phyloP scores from a whole-genome alignment of 257 asterid species.

The Apocynum venetum region DNA sequence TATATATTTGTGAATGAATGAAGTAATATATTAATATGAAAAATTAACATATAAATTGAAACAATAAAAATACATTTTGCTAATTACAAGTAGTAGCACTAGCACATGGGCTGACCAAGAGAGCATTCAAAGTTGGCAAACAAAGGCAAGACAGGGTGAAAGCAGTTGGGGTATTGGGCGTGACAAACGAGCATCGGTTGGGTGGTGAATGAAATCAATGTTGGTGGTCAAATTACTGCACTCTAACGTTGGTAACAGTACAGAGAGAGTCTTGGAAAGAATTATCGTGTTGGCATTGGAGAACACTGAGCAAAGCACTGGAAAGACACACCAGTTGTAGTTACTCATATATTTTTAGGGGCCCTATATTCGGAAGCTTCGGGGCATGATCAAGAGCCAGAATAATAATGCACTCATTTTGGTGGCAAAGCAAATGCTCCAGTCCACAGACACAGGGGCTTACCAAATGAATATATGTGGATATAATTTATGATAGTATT shows the following conservation, averaged over 20 bases:
- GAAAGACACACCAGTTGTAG: constrained; percentile 1
- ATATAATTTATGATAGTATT: no score
- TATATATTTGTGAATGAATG: no score
- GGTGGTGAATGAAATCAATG: constrained; percentile 19
- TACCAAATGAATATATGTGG: no score
- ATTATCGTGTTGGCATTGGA: no score
- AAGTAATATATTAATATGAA: no score
- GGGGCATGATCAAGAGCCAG: constrained; percentile 4
- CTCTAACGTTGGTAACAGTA: no score
- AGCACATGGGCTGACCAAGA: neutral
- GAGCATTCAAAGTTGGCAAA: neutral
- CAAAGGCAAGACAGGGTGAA: neutral
- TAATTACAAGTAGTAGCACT: neutral
- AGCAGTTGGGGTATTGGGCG: neutral
- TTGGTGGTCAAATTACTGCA: constrained; percentile 2
- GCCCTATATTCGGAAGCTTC: constrained; percentile 14
- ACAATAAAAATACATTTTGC: no score
- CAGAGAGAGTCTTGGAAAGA: constrained; percentile 7
- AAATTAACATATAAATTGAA: no score
- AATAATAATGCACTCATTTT: neutral
- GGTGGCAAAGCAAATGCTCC: neutral
- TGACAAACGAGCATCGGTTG: neutral
- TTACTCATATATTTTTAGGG: neutral
- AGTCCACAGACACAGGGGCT: neutral
- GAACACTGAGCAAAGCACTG: neutral